Conservation (phyloP, 768 basidiomycete species). For the Vararia minispora region DNA sequence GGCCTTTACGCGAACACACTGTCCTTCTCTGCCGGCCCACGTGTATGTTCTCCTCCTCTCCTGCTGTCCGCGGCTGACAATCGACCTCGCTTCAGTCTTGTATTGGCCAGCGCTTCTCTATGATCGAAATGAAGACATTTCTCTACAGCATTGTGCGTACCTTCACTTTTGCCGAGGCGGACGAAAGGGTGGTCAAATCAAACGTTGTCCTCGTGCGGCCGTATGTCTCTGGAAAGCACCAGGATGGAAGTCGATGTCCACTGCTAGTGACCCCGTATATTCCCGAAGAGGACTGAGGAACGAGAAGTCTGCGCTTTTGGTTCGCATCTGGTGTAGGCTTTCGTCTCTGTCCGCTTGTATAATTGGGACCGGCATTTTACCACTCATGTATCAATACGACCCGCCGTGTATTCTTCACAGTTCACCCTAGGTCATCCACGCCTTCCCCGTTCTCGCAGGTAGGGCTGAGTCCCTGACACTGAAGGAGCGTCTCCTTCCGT, state of each 20-base stretch:
- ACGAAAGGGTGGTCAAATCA: conserved; percentile 60
- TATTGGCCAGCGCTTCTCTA: conserved; percentile 68
- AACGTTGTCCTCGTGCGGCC: conserved; percentile 38
- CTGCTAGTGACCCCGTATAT: conserved; percentile 18
- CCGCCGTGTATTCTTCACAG: no score
- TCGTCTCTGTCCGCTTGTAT: no score
- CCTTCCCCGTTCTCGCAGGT: no score
- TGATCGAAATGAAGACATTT: conserved; percentile 74
- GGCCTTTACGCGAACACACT: conserved; percentile 60
- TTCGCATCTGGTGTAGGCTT: no score
- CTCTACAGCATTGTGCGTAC: conserved; percentile 54
- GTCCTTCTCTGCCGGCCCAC: conserved; percentile 76
- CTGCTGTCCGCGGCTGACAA: neutral
- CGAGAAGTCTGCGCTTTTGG: no score
- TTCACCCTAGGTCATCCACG: no score
- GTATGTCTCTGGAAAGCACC: conserved; percentile 19
- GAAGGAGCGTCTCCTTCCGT: no score
- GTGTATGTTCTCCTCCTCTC: conserved; percentile 35
- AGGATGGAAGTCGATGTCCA: conserved; percentile 21
- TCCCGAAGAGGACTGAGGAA: no score
- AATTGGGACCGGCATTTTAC: no score
- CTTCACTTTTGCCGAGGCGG: conserved; percentile 65
- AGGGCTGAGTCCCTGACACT: no score
- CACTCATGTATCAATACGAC: no score
- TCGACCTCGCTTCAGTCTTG: conserved; percentile 42